Percentiles rank a stretch among this genome's conserved stretches.
Evolutionary conservation across 345 rosid species (phyloP).

Genomic region (Arabidopsis suecica): DNA sequence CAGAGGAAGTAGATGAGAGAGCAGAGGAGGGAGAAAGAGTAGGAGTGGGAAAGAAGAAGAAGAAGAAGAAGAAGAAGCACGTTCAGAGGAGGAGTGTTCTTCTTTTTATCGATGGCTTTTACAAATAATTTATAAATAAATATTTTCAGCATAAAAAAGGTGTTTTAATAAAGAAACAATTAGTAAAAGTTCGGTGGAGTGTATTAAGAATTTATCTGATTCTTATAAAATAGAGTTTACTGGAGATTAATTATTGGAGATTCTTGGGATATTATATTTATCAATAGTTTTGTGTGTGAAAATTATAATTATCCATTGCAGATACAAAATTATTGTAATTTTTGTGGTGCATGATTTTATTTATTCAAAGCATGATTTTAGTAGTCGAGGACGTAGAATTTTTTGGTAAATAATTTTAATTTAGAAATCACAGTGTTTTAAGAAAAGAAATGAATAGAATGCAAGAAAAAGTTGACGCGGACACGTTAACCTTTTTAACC

Average conservation of each 20-base stretch:
- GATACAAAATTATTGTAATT: too few relatives aligned
- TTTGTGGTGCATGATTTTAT: neutral
- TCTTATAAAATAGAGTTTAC: neutral
- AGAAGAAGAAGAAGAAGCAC: constrained; percentile 34
- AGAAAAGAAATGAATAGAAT: neutral
- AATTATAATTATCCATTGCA: neutral
- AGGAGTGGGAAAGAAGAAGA: constrained; percentile 21
- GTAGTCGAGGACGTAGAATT: neutral
- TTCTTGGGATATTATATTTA: too few relatives aligned
- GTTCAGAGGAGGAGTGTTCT: constrained; percentile 27
- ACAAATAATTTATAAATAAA: neutral
- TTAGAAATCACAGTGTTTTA: neutral
- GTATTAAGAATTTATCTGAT: neutral
- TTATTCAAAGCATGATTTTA: neutral
- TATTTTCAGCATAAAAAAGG: constrained; percentile 23
- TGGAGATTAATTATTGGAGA: neutral
- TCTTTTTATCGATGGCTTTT: constrained; percentile 29
- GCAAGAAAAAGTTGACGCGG: constrained; percentile 8
- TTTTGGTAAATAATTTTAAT: neutral
- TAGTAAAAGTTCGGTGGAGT: constrained; percentile 10
- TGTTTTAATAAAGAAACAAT: constrained; percentile 26
- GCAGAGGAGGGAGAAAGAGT: constrained; percentile 1
- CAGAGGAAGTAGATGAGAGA: constrained; percentile 14
- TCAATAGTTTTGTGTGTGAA: neutral
- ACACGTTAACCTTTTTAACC: constrained; percentile 33